These are phyloP conservation scores for Aspergillus bertholletiae DNA, from an alignment of 495 filamentous ascomycete species.

Conservation along the genomic window DNA sequence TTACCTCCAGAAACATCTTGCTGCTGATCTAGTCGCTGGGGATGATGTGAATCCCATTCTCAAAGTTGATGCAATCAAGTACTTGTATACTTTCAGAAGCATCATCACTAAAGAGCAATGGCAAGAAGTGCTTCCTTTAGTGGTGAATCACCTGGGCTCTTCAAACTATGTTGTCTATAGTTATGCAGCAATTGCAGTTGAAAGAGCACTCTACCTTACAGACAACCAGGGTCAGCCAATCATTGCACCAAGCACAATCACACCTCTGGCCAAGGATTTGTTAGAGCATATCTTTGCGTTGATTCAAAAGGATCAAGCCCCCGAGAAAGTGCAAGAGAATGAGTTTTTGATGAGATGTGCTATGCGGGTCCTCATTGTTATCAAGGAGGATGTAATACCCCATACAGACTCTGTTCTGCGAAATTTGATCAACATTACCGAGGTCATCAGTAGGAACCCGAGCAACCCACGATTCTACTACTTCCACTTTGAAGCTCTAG, in stretches of 20 bases:
- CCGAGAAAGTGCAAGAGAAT: conserved; percentile 96
- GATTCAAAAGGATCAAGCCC: conserved; percentile 72
- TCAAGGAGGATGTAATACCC: conserved; percentile 71
- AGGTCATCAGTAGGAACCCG: conserved; percentile 85
- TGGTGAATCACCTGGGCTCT: conserved; percentile 85
- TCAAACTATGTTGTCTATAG: conserved; percentile 93
- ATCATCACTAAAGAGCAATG: conserved; percentile 83
- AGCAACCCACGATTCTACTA: conserved; percentile 98
- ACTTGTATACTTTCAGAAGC: conserved; percentile 90
- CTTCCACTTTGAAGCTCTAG: conserved; percentile 92
- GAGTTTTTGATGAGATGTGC: conserved; percentile 98
- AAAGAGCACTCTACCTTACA: conserved; percentile 80
- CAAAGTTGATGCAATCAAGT: conserved; percentile 97
- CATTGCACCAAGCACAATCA: conserved; percentile 68
- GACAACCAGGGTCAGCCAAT: conserved; percentile 68
- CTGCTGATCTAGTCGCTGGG: conserved; percentile 69
- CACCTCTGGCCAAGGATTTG: conserved; percentile 77
- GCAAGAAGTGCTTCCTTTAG: conserved; percentile 79
- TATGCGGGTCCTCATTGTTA: conserved; percentile 92
- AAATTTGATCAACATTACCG: conserved; percentile 80
- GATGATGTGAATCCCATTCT: conserved; percentile 73
- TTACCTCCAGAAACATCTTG: conserved; percentile 89
- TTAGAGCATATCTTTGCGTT: conserved; percentile 89
- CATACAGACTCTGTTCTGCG: conserved; percentile 68
- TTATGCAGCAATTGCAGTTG: conserved; percentile 91